Base-by-base conservation (phyloP, 768 basidiomycete species). In the Pleurotus salmoneostramineus region DNA sequence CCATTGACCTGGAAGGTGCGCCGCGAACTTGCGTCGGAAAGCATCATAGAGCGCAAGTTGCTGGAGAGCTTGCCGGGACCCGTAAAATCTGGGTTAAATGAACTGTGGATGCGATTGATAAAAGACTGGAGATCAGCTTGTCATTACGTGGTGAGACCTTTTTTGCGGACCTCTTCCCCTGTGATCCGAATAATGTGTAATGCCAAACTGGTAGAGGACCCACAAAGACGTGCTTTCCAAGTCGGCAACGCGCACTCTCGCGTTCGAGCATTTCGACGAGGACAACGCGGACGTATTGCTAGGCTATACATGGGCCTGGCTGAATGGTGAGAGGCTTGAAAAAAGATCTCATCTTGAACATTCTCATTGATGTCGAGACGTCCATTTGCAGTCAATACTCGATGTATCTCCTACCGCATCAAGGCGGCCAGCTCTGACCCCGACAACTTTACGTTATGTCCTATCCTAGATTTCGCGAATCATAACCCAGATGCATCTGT, bases 381-480 rank as follows among this genome's bases (percentile, higher is more conserved):
- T 31, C 5, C 37, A n/a, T 36, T 12, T 64, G 10, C 35, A 94
- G 93, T 97, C 58, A 98, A 98, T 69, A 98, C 95, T 4, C 85
- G 96, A 49, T 94, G 90, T 68, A 83, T 98, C 17, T 94, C 84
- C 69, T 83, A 85, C 67, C 85, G 81, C 59, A 69, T 87, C 44
- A 81, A 75, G 61, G 64, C 71, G 32, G 66, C 70, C 14, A 75
- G 71, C 50, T 76, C 79, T 8, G 77, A 87, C 63, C 77, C 83
- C 32, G 83, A 93, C 68, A 95, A 96, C 66, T 72, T 95, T 59
- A 91, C 94, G 0, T 77, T 98, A 58, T 91, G 91, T 60, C 96
- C 96, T 6, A 77, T 97, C 35, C 76, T 97, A 54, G 96, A 98
- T 72, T 88, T 98, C 60, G 92, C 92, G 11, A 97, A 97, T 63